A percentile compares a stretch with the other conserved stretches of the same genome.
phyloP scores from a whole-genome alignment of 2,329 filamentous ascomycete genomes.

The Sporothrix phasma region DNA sequence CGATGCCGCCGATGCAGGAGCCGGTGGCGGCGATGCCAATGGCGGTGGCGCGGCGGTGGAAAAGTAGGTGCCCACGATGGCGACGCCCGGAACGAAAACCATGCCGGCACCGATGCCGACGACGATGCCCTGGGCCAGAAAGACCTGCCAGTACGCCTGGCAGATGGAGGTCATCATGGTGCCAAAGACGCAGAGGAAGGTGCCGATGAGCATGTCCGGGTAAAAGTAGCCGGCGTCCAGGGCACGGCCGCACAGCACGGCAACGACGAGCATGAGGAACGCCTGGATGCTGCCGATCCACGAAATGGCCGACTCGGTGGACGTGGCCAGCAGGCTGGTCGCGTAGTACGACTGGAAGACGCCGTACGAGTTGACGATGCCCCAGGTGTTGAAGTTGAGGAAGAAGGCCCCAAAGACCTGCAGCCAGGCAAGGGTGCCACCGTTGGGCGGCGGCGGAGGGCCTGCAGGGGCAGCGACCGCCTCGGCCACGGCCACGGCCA shows the following conservation, averaged over 20 bases:
- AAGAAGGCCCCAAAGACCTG: conserved; percentile 16
- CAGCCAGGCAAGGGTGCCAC: conserved; percentile 13
- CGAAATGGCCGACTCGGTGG: conserved; percentile 26
- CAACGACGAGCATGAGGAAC: conserved; percentile 35
- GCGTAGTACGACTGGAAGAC: conserved; percentile 13
- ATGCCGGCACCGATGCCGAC: conserved; percentile 47
- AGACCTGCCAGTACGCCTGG: conserved; percentile 37
- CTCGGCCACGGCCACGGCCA: too few species aligned
- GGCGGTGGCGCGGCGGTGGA: conserved; percentile 11
- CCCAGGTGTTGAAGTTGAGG: conserved; percentile 16
- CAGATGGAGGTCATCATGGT: conserved; percentile 33
- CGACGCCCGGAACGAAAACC: conserved; percentile 43
- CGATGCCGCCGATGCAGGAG: conserved; percentile 25
- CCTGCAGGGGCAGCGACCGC: not conserved
- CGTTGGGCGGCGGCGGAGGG: conserved; percentile 12
- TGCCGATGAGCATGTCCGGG: conserved; percentile 31
- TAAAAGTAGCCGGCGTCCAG: conserved; percentile 39
- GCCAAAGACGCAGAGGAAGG: conserved; percentile 35
- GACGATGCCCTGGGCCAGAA: conserved; percentile 46
- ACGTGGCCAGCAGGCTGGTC: conserved; percentile 1
- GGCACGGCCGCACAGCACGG: conserved; percentile 35
- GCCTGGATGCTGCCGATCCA: conserved; percentile 40
- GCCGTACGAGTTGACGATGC: conserved; percentile 10
- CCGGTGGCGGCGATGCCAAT: conserved; percentile 10
- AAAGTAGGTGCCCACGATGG: conserved; percentile 47